phyloP scores from a whole-genome alignment of 2,329 filamentous ascomycete genomes.

The Ophiostoma piceae region DNA sequence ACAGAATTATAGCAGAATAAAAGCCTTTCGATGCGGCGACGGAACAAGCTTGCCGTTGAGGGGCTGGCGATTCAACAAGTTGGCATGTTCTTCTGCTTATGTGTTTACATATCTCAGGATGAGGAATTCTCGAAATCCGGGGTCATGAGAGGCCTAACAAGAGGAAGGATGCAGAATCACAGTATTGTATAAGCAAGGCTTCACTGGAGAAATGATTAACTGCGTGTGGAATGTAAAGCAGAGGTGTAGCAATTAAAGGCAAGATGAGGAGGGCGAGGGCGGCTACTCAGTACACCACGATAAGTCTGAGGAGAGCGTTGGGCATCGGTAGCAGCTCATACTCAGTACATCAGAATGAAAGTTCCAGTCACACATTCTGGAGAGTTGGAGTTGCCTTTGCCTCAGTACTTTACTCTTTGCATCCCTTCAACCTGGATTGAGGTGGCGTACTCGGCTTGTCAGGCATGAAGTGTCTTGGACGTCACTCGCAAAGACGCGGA shows the following conservation, averaged over 20 bases:
- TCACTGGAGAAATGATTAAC: too few species aligned
- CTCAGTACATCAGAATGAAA: too few species aligned
- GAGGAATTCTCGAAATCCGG: not conserved
- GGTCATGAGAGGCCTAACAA: not conserved
- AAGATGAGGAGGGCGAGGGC: too few species aligned
- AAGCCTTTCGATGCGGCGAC: not conserved
- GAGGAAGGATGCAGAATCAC: not conserved
- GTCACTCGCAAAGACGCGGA: not conserved
- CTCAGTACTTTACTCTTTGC: not conserved
- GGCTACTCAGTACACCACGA: not conserved
- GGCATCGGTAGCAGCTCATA: not conserved
- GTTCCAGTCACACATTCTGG: too few species aligned
- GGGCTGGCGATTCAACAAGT: not conserved
- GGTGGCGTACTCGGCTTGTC: not conserved
- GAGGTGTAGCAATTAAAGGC: too few species aligned
- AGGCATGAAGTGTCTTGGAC: not conserved
- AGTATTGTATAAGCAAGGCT: too few species aligned
- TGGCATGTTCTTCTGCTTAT: not conserved
- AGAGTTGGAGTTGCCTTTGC: not conserved
- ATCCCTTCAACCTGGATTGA: not conserved
- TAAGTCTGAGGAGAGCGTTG: not conserved
- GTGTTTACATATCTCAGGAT: not conserved
- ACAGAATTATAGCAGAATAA: too few species aligned
- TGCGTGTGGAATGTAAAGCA: too few species aligned
- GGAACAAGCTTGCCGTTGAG: slow-evolving; percentile 2